phyloP scores from a whole-genome alignment of 2,329 filamentous ascomycete species.

The Cucurbitaria berberidis region DNA sequence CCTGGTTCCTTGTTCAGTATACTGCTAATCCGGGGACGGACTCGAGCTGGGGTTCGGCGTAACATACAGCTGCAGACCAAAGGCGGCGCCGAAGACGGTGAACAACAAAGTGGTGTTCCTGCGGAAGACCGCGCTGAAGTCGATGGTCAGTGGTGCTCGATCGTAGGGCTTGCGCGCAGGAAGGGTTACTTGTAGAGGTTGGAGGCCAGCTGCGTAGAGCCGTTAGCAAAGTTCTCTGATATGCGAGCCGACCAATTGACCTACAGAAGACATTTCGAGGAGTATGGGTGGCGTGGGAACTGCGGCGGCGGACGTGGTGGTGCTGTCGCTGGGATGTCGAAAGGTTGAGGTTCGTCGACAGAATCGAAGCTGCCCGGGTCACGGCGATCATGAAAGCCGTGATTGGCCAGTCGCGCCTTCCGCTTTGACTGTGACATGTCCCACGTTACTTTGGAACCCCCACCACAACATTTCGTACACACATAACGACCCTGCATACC shows the following conservation, averaged over 20 bases:
- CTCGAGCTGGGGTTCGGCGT: neutral
- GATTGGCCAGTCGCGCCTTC: conserved; percentile 34
- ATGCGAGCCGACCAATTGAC: conserved; percentile 40
- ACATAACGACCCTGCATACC: neutral
- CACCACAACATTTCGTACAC: conserved; percentile 7
- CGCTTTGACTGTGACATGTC: conserved; percentile 3
- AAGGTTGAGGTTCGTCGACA: conserved; percentile 28
- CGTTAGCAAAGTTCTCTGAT: conserved; percentile 31
- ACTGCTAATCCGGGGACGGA: conserved; percentile 6
- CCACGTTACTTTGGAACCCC: conserved; percentile 14
- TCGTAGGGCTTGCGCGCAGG: conserved; percentile 21
- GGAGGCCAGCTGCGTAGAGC: conserved; percentile 54
- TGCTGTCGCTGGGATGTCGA: conserved; percentile 33
- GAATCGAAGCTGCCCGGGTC: conserved; percentile 30
- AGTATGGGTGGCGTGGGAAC: conserved; percentile 27
- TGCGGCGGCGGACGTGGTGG: conserved; percentile 29
- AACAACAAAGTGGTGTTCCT: conserved; percentile 88
- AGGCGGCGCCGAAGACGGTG: conserved; percentile 84
- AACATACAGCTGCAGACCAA: conserved; percentile 90
- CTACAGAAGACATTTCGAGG: conserved; percentile 66
- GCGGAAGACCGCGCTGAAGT: conserved; percentile 76
- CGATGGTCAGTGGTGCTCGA: conserved; percentile 37
- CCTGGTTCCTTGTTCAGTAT: conserved; percentile 58
- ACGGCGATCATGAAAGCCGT: conserved; percentile 26
- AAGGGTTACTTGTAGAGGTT: conserved; percentile 61